Percentiles rank a stretch among this genome's conserved stretches.
Conservation (phyloP, 768 basidiomycete species). For the Lepiota venenata region DNA sequence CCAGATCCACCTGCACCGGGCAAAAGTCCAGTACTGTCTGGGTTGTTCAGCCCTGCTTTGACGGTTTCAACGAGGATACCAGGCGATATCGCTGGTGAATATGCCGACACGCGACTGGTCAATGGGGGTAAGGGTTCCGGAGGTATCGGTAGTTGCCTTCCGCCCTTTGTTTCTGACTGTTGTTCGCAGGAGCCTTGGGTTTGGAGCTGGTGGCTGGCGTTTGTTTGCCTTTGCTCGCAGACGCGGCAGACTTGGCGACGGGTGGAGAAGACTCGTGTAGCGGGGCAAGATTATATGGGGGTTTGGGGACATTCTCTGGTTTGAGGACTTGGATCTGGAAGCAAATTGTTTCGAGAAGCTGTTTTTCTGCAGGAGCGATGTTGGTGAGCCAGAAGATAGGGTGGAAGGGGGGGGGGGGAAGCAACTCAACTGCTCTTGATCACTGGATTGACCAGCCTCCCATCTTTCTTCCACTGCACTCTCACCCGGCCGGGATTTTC, state of each 20-base stretch:
- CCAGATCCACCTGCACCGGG: conserved; percentile 31
- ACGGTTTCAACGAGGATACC: conserved; percentile 81
- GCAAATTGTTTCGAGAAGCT: conserved; percentile 71
- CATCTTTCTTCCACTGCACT: conserved; percentile 89
- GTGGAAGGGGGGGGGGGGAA: not conserved
- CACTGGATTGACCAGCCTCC: conserved; percentile 54
- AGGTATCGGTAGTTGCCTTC: conserved; percentile 61
- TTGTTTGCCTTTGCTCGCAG: conserved; percentile 46
- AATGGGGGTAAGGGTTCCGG: conserved; percentile 76
- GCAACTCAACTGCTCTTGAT: conserved; percentile 72
- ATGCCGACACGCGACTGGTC: conserved; percentile 70
- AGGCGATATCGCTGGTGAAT: conserved; percentile 73
- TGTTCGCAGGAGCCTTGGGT: conserved; percentile 10
- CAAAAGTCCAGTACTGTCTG: conserved; percentile 30
- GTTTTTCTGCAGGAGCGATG: conserved; percentile 55
- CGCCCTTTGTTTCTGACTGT: conserved; percentile 24
- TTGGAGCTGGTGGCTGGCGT: conserved; percentile 28
- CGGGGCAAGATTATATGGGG: conserved; percentile 46
- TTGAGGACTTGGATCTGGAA: conserved; percentile 70
- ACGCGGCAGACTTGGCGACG: conserved; percentile 8
- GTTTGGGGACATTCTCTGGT: conserved; percentile 64
- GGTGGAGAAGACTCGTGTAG: conserved; percentile 12
- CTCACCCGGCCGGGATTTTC: conserved; percentile 95
- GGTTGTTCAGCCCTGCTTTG: conserved; percentile 75
- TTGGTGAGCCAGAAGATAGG: not conserved